phyloP scores from a whole-genome alignment of 2,329 filamentous ascomycete genomes.

The Harringtonia aguacate region DNA sequence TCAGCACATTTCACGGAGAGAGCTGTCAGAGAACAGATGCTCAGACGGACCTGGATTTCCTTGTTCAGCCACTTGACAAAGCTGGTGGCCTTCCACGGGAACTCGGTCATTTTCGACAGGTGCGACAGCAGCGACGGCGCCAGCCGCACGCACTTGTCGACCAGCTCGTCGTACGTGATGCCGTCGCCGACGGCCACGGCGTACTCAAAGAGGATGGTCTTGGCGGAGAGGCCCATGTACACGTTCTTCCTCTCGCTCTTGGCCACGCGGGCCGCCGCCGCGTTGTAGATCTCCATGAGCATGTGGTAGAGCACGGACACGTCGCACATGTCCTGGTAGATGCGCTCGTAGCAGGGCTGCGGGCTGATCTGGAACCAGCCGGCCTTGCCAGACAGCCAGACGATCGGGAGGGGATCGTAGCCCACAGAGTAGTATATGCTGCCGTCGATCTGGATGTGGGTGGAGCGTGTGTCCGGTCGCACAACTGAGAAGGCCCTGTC shows the following conservation, averaged over 20 bases:
- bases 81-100: conserved; percentile 32
- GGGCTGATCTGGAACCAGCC: conserved; percentile 62
- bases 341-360: conserved; percentile 40
- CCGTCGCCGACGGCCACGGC: conserved; percentile 42
- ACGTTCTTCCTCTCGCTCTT: conserved; percentile 24
- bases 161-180: conserved; percentile 36
- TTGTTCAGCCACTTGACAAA: conserved; percentile 38
- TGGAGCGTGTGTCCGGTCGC: conserved; percentile 18
- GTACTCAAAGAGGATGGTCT: conserved; percentile 32
- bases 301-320: conserved; percentile 55
- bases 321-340: conserved; percentile 50
- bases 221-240: conserved; percentile 16
- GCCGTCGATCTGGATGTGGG: conserved; percentile 44
- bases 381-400: conserved; percentile 55
- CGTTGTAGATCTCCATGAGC: conserved; percentile 44
- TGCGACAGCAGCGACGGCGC: conserved; percentile 42
- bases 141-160: conserved; percentile 34
- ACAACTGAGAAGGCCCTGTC: conserved; percentile 17
- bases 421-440: conserved; percentile 42
- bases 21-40: background rate
- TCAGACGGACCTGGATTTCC: conserved; percentile 25
- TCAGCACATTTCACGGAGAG: background rate
- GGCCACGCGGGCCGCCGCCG: conserved; percentile 16
- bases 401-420: conserved; percentile 38
- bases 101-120: conserved; percentile 28